A percentile compares a stretch with the other conserved stretches of the same genome.
Conservation (phyloP, 106 monocot species). For the Allium fistulosum region DNA sequence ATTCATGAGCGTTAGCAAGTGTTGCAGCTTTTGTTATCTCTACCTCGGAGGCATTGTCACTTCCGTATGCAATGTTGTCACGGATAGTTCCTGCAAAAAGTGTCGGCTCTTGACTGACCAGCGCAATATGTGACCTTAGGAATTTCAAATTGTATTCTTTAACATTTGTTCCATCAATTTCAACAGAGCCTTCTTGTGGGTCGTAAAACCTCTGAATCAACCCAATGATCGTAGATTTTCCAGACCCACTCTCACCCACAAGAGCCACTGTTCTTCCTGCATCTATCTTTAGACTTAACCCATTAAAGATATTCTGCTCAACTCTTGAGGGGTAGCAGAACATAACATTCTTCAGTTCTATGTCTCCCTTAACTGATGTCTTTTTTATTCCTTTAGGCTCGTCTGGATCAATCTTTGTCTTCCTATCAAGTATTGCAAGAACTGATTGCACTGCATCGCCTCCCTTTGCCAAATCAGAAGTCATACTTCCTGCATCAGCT, state of each 20-base stretch:
- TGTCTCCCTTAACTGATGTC: conserved; percentile 5
- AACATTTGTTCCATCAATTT: conserved; percentile 24
- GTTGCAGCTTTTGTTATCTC: conserved; percentile 22
- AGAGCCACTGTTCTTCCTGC: conserved; percentile 16
- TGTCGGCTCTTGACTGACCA: conserved; percentile 31
- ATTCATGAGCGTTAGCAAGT: conserved; percentile 32
- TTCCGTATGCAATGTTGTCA: conserved; percentile 31
- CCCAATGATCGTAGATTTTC: conserved; percentile 28
- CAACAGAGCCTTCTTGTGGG: conserved; percentile 13
- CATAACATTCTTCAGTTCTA: conserved; percentile 20
- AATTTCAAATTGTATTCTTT: conserved; percentile 12
- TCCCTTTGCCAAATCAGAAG: conserved; percentile 15
- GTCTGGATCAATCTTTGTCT: conserved; percentile 12
- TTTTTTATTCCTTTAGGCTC: conserved; percentile 15
- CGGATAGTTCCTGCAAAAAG: conserved; percentile 27
- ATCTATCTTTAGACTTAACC: conserved; percentile 14
- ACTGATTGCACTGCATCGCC: conserved; percentile 11
- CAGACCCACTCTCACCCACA: conserved; percentile 32
- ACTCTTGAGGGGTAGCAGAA: conserved; percentile 29
- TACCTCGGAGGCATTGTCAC: conserved; percentile 4
- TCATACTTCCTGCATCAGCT: conserved; percentile 18
- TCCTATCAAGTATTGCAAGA: conserved; percentile 14
- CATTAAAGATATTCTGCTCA: conserved; percentile 10
- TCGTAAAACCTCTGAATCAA: conserved; percentile 33
- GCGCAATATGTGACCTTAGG: conserved; percentile 16